Base-by-base conservation (phyloP, 805 yeast genomes). In the Tetrapisispora pingtungensis region DNA sequence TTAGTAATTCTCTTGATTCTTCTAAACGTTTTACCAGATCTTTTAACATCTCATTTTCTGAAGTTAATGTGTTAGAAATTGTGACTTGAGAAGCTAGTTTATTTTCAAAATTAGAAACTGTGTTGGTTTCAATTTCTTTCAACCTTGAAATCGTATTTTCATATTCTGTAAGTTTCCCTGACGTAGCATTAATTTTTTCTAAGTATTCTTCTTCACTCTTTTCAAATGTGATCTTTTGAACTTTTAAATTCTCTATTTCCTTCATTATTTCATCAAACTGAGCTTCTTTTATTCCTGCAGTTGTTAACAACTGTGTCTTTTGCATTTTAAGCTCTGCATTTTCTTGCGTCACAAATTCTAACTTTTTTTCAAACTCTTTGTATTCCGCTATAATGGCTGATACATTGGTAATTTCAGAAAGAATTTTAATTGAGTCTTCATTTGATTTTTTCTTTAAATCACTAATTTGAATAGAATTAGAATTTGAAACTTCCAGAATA, bases 71-170 rank as follows among this genome's bases (percentile, higher is more conserved):
- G 20, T 58, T 57, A 32, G 59, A 50, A 3, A 67, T 56, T 22
- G 65, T 68, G 17, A 51, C 52, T 47, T 68, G 71, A 1, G 68
- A 61, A 18, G 61, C 54, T 17, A 68, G 35, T 47, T 68, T 66
- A 36, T 62, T 58, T 20, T 68, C 68, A 38, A 55, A 63, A n/a
- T 52, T 56, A 3, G 58, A 50, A 33, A 55, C 52, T 7, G 54
- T 40, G 10, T 49, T 42, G 44, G 50, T 43, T 46, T 56, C 35
- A 42, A 40, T 30, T 40, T 46, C 50, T 41, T 53, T 36, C 40
- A 56, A 12, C 47, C 58, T 46, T 10, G 45, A 33, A 20, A 46
- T 40, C 26, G 47, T 44, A 14, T 24, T 44, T 30, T 52, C 49
- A 14, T 36, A 30, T 14, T 40, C 26, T 1, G 46, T 22, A 4